A percentile compares a stretch with the other conserved stretches of the same genome.
phyloP scores from a whole-genome alignment of 2,329 filamentous ascomycete species.

The Calonectria leucothoes region DNA sequence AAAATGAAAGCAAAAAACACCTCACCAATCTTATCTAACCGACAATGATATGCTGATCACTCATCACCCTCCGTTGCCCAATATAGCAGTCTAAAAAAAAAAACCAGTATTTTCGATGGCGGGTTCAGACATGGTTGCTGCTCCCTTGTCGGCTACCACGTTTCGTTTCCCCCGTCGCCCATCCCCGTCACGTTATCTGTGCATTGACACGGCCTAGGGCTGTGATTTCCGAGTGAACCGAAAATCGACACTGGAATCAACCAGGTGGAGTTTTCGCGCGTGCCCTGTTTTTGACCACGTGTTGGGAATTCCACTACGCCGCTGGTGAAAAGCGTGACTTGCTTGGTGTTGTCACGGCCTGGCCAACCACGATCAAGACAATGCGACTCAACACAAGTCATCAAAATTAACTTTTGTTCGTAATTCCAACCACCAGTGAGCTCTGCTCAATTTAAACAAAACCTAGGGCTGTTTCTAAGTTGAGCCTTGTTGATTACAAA shows the following conservation, averaged over 20 bases:
- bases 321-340: neutral
- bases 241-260: neutral
- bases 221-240: neutral
- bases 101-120: too few relatives aligned
- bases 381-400: neutral
- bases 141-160: neutral
- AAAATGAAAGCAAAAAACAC: neutral
- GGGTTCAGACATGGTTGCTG: neutral
- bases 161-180: neutral
- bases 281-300: neutral
- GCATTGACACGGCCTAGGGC: neutral
- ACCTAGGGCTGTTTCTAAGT: too few relatives aligned
- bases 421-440: too few relatives aligned
- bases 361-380: neutral
- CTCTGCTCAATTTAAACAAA: too few relatives aligned
- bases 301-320: neutral
- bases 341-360: neutral
- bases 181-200: neutral
- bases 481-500: too few relatives aligned
- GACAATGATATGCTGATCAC: neutral
- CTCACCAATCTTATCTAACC: neutral
- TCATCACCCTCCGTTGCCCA: neutral
- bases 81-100: neutral
- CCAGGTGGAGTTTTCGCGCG: neutral
- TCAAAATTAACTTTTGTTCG: too few relatives aligned